Conservation (phyloP, 2,329 filamentous ascomycete genomes). For the Aspergillus pseudoviridinutans region DNA sequence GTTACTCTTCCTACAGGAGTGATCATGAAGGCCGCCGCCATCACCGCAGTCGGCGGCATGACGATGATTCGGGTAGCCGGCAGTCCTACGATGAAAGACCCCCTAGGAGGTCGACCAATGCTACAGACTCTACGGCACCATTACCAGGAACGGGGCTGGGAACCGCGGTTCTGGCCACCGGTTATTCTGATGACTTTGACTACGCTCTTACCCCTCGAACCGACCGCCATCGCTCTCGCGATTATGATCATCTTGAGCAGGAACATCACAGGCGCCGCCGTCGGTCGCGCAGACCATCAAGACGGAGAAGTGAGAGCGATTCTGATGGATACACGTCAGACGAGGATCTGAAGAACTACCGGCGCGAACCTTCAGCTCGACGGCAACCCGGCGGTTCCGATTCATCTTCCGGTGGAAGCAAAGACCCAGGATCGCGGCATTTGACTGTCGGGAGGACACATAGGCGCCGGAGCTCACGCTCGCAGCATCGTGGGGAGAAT, state of each 20-base stretch:
- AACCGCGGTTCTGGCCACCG: conserved; percentile 33
- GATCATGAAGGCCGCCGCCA: conserved; percentile 44
- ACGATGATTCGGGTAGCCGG: conserved; percentile 16
- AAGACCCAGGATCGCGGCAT: conserved; percentile 13
- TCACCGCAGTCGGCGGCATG: conserved; percentile 31
- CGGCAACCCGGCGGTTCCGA: conserved; percentile 24
- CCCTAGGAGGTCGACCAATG: conserved; percentile 10
- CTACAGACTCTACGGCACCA: conserved; percentile 10
- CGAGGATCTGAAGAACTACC: conserved; percentile 29
- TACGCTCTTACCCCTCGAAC: conserved; percentile 22
- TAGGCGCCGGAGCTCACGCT: conserved; percentile 22
- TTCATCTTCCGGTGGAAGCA: conserved; percentile 18
- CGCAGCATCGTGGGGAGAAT: conserved; percentile 19
- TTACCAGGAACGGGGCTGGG: conserved; percentile 28
- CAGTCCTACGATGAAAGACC: conserved; percentile 19
- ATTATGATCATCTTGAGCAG: conserved; percentile 12
- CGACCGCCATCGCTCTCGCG: conserved; percentile 22
- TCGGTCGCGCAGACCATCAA: conserved; percentile 22
- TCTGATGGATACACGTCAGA: conserved; percentile 30
- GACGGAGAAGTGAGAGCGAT: conserved; percentile 22
- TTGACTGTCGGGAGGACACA: conserved; percentile 19
- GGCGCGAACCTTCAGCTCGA: conserved; percentile 24
- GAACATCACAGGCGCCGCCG: conserved; percentile 15
- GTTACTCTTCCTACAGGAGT: conserved; percentile 39
- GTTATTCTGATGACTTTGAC: conserved; percentile 32